A percentile compares a stretch with the other conserved stretches of the same genome.
Conservation (phyloP, 768 basidiomycete genomes). For the Suillus bovinus region DNA sequence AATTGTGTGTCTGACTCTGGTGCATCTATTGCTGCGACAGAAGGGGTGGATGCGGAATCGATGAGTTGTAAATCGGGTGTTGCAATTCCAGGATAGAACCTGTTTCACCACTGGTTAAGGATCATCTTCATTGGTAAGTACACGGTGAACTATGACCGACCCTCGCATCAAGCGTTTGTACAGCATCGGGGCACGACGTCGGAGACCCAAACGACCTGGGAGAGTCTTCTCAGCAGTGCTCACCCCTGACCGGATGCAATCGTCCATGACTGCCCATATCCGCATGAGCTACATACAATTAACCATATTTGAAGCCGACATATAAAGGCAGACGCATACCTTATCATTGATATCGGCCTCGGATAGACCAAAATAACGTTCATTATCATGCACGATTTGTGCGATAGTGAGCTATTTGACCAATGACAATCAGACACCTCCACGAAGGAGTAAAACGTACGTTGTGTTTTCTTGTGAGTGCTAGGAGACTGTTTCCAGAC, state of each 20-base stretch:
- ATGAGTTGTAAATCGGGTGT: constrained; percentile 38
- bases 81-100: constrained; percentile 54
- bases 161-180: constrained; percentile 91
- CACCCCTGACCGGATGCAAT: constrained; percentile 85
- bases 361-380: constrained; percentile 75
- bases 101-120: constrained; percentile 24
- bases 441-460: constrained; percentile 43
- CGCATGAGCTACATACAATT: constrained; percentile 49
- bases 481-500: constrained; percentile 72
- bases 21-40: constrained; percentile 25
- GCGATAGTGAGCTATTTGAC: constrained; percentile 80
- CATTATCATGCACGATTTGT: constrained; percentile 92
- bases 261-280: constrained; percentile 93
- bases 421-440: not conserved
- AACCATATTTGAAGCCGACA: constrained; percentile 4
- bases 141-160: constrained; percentile 36
- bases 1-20: constrained; percentile 15
- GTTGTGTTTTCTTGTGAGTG: constrained; percentile 78
- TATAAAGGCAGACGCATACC: constrained; percentile 37
- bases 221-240: constrained; percentile 76
- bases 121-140: not conserved
- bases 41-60: constrained; percentile 25
- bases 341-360: constrained; percentile 76
- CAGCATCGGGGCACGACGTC: constrained; percentile 83
- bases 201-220: constrained; percentile 80